Base-by-base conservation (phyloP, 495 filamentous ascomycete genomes). In the Podospora pseudocomata region DNA sequence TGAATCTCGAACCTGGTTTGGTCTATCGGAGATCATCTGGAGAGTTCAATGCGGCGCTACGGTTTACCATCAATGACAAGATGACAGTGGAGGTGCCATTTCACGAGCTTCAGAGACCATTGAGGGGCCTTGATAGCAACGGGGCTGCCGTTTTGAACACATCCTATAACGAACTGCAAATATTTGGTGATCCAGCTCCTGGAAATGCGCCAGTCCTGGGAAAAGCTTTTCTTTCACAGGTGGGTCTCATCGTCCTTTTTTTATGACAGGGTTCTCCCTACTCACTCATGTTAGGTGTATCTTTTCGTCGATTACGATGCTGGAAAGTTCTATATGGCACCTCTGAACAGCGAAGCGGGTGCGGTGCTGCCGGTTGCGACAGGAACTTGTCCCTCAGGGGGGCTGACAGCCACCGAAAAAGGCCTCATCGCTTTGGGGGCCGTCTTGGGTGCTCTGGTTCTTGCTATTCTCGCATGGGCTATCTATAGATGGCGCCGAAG, bases 1-100 rank as follows among this genome's bases (percentile, higher is more conserved):
- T 65, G 9, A 70, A 73, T 28, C 66, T 73, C 0, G 71, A 73
- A 30, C 71, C 71, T 5, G 71, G 71, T 3, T 65, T 70, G 19
- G 71, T 73, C 26, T 73, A 68, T 44, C 68, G 62, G 3, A 59
- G 4, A n/a, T 11, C 2, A 5, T 57, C 68, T 4, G 68, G 58
- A 3, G 32, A 57, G 6, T 70, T 73, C 64, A 70, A 73, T 39
- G 64, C 64, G 16, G 61, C 66, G 2, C 56, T 73, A 39, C 39
- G 68, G 1, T 65, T 72, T 30, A 70, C 66, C 44, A 56, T 72
- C 54, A 66, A 69, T 9, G 39, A 68, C 58, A 64, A 59, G 23
- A 55, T 64, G 5, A 69, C 63, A 0, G 58, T 69, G 4, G 65
- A 69, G 7, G 63, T 73, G 34, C 71, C 68, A 15, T 34, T 32